A percentile compares a stretch with the other conserved stretches of the same genome.
Conservation (phyloP, 805 yeast species). For the Kockiozyma suomiensis region DNA sequence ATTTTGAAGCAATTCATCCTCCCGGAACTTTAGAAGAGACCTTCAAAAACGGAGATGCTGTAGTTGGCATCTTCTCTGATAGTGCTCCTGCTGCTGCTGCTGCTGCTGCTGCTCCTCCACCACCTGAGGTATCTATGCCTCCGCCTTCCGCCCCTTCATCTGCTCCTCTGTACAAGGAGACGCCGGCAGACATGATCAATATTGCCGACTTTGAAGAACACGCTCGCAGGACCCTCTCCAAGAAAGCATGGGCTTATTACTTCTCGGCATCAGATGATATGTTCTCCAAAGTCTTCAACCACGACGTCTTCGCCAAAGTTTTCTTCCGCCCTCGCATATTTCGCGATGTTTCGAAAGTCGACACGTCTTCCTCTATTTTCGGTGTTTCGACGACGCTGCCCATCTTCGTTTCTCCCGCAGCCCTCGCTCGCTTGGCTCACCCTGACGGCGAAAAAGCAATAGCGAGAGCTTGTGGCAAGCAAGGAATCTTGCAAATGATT, state of each 20-base stretch:
- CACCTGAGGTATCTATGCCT: too few relatives aligned
- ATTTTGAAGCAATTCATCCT: slow-evolving; percentile 40
- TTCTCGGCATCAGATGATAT: slow-evolving; percentile 57
- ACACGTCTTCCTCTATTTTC: slow-evolving; percentile 51
- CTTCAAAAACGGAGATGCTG: slow-evolving; percentile 15
- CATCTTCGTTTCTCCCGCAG: slow-evolving; percentile 51
- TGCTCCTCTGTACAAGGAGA: slow-evolving; percentile 18
- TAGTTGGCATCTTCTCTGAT: not conserved
- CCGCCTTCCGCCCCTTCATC: not conserved
- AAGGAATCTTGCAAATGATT: slow-evolving; percentile 53
- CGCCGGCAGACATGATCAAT: slow-evolving; percentile 49
- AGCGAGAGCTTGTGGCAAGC: slow-evolving; percentile 47
- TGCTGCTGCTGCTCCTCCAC: slow-evolving; percentile 3
- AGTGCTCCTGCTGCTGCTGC: not conserved
- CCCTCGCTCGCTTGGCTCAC: slow-evolving; percentile 49
- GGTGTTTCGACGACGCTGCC: slow-evolving; percentile 52
- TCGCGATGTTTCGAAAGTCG: slow-evolving; percentile 47
- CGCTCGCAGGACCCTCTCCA: slow-evolving; percentile 75
- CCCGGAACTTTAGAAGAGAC: slow-evolving; percentile 38
- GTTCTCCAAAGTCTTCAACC: slow-evolving; percentile 50
- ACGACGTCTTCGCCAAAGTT: slow-evolving; percentile 47
- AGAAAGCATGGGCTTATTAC: slow-evolving; percentile 80
- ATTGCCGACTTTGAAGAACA: slow-evolving; percentile 83
- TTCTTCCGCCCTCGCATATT: slow-evolving; percentile 52
- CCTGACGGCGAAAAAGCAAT: slow-evolving; percentile 50